Percentiles rank a stretch among this genome's conserved stretches.
Evolutionary conservation across 495 filamentous ascomycete species (phyloP).

Genomic region (Barbatosphaeria neglecta): DNA sequence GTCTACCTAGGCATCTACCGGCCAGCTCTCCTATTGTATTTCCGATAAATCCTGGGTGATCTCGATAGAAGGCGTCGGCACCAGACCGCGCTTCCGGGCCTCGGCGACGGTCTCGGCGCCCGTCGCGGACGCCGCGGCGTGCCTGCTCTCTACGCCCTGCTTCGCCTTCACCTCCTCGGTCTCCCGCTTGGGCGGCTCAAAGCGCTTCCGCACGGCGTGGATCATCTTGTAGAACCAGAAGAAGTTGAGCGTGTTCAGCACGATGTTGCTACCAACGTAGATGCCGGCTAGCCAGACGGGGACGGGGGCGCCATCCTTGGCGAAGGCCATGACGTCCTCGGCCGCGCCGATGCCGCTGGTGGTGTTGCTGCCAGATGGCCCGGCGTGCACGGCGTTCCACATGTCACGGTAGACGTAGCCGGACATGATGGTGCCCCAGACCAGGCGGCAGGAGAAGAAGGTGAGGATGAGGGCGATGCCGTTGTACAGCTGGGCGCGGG

Average conservation of each 20-base stretch:
- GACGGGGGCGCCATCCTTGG: constrained; percentile 35
- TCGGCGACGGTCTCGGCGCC: neutral
- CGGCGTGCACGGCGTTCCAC: constrained; percentile 46
- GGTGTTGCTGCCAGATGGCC: constrained; percentile 18
- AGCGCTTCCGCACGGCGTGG: constrained; percentile 76
- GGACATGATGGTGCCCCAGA: constrained; percentile 86
- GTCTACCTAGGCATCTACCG: too few species aligned
- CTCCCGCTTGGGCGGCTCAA: constrained; percentile 47
- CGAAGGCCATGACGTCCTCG: constrained; percentile 32
- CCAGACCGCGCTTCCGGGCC: constrained; percentile 4
- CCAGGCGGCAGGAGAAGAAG: constrained; percentile 81
- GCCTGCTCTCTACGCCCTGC: too few species aligned
- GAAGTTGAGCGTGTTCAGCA: constrained; percentile 80
- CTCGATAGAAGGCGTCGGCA: neutral
- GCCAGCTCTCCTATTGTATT: neutral
- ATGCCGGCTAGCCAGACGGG: constrained; percentile 70
- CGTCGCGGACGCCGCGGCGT: neutral
- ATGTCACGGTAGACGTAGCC: constrained; percentile 68
- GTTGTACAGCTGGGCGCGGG: constrained; percentile 69
- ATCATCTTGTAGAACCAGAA: constrained; percentile 99
- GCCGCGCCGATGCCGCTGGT: constrained; percentile 21
- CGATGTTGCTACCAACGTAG: constrained; percentile 67
- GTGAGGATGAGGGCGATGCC: constrained; percentile 58
- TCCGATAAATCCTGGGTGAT: neutral
- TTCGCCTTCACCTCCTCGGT: constrained; percentile 13